Conservation (phyloP, 352 stramenopile genomes). For the Globisporangium okanoganense region DNA sequence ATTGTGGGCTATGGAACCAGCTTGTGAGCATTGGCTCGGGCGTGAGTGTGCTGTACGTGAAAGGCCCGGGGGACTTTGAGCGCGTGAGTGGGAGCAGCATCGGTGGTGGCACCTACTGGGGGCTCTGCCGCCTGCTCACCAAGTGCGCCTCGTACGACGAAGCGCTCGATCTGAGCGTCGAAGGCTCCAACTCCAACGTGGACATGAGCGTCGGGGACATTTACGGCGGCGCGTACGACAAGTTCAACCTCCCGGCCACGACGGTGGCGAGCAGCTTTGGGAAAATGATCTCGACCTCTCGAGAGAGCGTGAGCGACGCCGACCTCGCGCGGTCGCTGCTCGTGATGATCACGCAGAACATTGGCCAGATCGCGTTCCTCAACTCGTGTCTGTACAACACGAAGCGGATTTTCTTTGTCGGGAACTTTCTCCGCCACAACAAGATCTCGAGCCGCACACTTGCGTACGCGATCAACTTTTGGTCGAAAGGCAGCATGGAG, state of each 20-base stretch:
- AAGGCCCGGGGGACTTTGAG: slow-evolving; percentile 92
- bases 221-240: slow-evolving; percentile 96
- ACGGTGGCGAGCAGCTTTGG: slow-evolving; percentile 97
- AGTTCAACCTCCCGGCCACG: slow-evolving; percentile 88
- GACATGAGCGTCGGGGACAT: slow-evolving; percentile 99
- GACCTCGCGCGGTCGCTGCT: slow-evolving; percentile 96
- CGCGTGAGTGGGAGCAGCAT: slow-evolving; percentile 98
- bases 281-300: slow-evolving; percentile 74
- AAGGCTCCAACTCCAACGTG: slow-evolving; percentile 82
- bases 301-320: slow-evolving; percentile 86
- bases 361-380: slow-evolving; percentile 96
- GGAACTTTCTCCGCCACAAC: slow-evolving; percentile 98
- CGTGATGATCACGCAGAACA: slow-evolving; percentile 99
- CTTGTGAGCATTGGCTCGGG: slow-evolving; percentile 98
- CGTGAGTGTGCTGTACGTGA: slow-evolving; percentile 95
- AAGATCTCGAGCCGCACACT: slow-evolving; percentile 92
- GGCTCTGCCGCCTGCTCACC: slow-evolving; percentile 94
- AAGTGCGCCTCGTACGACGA: slow-evolving; percentile 84
- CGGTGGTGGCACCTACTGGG: slow-evolving; percentile 98
- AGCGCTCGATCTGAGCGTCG: slow-evolving; percentile 73
- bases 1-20: slow-evolving; percentile 18
- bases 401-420: slow-evolving; percentile 96
- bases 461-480: slow-evolving; percentile 98
- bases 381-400: slow-evolving; percentile 97
- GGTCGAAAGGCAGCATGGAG: slow-evolving; percentile 93